These are phyloP conservation scores for Sporothrix mexicana DNA, from an alignment of 2,329 filamentous ascomycete genomes.

Conservation along the genomic window DNA sequence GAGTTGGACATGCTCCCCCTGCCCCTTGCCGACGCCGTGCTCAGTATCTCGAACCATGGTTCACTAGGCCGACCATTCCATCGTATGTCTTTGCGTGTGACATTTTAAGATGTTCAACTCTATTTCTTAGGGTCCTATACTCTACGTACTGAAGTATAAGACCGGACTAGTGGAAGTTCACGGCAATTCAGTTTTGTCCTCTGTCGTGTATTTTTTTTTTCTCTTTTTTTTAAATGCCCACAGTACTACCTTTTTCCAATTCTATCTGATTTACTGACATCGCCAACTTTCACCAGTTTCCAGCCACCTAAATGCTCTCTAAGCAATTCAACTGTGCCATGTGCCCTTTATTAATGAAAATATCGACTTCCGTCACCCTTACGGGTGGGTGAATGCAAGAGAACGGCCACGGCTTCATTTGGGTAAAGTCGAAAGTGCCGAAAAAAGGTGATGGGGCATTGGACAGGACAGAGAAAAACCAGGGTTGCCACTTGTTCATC, in stretches of 20 bases:
- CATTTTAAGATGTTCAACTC: neutral
- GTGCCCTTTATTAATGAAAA: neutral
- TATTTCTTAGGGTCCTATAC: neutral
- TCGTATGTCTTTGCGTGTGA: too few relatives aligned
- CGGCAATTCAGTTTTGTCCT: too few relatives aligned
- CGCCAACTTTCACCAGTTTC: neutral
- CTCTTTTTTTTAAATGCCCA: neutral
- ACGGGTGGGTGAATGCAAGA: neutral
- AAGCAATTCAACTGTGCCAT: neutral
- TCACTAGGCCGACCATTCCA: too few relatives aligned
- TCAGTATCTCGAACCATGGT: too few relatives aligned
- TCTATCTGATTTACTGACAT: neutral
- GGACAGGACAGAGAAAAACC: neutral
- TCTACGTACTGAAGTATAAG: neutral
- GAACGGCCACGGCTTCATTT: neutral
- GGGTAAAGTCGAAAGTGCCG: conserved; percentile 17
- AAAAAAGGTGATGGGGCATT: neutral
- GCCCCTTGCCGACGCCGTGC: too few relatives aligned
- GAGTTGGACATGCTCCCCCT: too few relatives aligned
- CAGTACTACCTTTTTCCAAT: neutral
- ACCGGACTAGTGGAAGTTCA: neutral
- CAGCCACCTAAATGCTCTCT: neutral
- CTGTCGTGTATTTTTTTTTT: conserved; percentile 8
- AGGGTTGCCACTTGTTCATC: conserved; percentile 1
- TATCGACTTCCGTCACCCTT: neutral